Evolutionary conservation across 768 basidiomycete species (phyloP).

Genomic region (Boletus insuetus): DNA sequence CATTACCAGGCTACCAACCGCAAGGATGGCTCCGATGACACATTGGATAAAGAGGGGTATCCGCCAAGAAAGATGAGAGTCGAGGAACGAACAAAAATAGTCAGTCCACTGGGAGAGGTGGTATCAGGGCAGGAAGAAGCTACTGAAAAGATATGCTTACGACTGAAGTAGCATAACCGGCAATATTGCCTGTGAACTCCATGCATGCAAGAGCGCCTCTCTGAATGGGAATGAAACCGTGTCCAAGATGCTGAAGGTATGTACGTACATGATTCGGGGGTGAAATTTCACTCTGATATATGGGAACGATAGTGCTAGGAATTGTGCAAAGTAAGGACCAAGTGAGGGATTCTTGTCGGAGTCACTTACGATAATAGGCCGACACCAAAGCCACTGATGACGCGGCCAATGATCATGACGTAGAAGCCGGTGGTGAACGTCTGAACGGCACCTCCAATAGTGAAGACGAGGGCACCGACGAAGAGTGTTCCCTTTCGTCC

Average conservation of each 20-base stretch:
- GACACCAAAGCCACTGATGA: conserved; percentile 87
- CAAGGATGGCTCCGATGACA: conserved; percentile 78
- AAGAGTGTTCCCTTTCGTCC: conserved; percentile 85
- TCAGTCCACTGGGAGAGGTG: conserved; percentile 71
- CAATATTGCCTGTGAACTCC: conserved; percentile 92
- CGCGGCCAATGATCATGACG: conserved; percentile 79
- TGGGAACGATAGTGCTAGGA: conserved; percentile 85
- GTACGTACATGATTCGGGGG: conserved; percentile 78
- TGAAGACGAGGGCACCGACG: conserved; percentile 79
- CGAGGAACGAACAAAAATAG: conserved; percentile 88
- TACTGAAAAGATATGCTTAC: conserved; percentile 43
- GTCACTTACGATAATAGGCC: conserved; percentile 77
- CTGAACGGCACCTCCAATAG: conserved; percentile 83
- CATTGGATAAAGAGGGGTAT: conserved; percentile 88
- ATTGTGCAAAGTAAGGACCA: conserved; percentile 4
- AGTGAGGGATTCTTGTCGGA: not conserved
- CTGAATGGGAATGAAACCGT: conserved; percentile 35
- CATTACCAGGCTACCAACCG: conserved; percentile 74
- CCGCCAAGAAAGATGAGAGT: conserved; percentile 87
- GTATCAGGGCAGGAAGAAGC: not conserved
- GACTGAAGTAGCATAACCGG: conserved; percentile 88
- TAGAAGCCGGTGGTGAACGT: conserved; percentile 76
- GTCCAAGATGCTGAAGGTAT: not conserved
- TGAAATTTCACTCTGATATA: conserved; percentile 94
- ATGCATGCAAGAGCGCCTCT: conserved; percentile 91